A percentile compares a stretch with the other conserved stretches of the same genome.
phyloP scores from a whole-genome alignment of 2,329 filamentous ascomycete genomes.

The Zarea fungicola region DNA sequence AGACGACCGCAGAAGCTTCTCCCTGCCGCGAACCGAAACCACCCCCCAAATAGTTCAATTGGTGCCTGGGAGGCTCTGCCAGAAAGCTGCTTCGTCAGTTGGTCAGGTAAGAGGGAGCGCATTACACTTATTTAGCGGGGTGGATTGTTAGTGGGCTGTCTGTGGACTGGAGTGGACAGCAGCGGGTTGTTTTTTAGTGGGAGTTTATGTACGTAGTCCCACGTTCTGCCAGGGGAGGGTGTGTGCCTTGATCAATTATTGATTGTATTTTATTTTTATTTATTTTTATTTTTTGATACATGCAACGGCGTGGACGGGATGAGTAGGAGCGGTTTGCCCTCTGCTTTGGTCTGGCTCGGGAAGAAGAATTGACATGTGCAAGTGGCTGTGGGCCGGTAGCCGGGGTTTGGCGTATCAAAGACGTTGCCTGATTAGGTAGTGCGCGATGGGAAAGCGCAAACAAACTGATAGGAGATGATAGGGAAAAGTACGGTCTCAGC shows the following conservation, averaged over 20 bases:
- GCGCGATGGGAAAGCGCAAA: neutral
- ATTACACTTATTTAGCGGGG: too few relatives aligned
- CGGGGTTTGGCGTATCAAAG: too few relatives aligned
- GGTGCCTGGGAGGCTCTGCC: neutral
- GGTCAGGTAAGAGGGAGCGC: too few relatives aligned
- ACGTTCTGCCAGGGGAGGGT: neutral
- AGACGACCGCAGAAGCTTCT: neutral
- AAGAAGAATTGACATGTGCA: conserved; percentile 1
- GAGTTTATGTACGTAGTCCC: too few relatives aligned
- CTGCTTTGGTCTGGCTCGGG: neutral
- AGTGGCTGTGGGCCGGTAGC: conserved; percentile 1
- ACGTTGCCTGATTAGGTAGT: neutral
- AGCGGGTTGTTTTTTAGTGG: too few relatives aligned
- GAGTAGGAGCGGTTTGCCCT: neutral
- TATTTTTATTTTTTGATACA: too few relatives aligned
- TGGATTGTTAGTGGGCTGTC: neutral
- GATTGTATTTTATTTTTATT: too few relatives aligned
- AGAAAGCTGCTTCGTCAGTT: neutral
- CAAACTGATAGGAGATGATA: conserved; percentile 1
- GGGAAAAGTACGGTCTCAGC: too few relatives aligned
- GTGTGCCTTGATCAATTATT: neutral
- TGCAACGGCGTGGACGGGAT: conserved; percentile 1
- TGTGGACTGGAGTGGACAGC: conserved; percentile 1
- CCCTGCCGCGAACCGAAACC: conserved; percentile 10
- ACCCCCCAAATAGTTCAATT: neutral